A percentile compares a stretch with the other conserved stretches of the same genome.
phyloP scores from a whole-genome alignment of 805 yeast species.

The Starmerella asiatica region DNA sequence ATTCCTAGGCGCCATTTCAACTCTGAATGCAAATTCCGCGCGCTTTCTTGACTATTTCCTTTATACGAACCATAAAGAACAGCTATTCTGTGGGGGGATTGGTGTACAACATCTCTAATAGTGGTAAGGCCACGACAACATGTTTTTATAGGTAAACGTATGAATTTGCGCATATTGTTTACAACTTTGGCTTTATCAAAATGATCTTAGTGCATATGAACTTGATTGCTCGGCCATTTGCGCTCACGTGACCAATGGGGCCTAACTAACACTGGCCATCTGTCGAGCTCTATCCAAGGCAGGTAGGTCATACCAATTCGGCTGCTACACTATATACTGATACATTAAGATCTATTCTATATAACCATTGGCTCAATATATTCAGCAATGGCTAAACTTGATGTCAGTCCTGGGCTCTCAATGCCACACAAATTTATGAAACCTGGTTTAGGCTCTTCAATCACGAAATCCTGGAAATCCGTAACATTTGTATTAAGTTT shows the following conservation, averaged over 20 bases:
- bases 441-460: slow-evolving; percentile 61
- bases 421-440: slow-evolving; percentile 70
- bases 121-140: slow-evolving; percentile 1
- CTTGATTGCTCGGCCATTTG: too few relatives aligned
- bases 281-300: too few relatives aligned
- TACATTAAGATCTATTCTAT: too few relatives aligned
- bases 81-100: slow-evolving; percentile 26
- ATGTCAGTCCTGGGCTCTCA: slow-evolving; percentile 82
- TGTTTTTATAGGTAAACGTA: too few relatives aligned
- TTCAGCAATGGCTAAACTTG: slow-evolving; percentile 71
- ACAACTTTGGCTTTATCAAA: too few relatives aligned
- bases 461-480: slow-evolving; percentile 58
- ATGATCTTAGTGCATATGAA: too few relatives aligned
- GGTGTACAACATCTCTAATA: not conserved
- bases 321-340: too few relatives aligned
- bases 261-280: too few relatives aligned
- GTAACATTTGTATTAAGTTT: slow-evolving; percentile 39
- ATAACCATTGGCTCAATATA: slow-evolving; percentile 34
- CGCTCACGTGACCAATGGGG: too few relatives aligned
- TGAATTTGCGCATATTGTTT: too few relatives aligned
- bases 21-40: slow-evolving; percentile 66
- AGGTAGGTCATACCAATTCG: too few relatives aligned
- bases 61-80: slow-evolving; percentile 75
- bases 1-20: slow-evolving; percentile 56
- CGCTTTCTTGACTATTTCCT: slow-evolving; percentile 80